Conservation (phyloP, 805 yeast species). For the Isabelozyma rhagii region DNA sequence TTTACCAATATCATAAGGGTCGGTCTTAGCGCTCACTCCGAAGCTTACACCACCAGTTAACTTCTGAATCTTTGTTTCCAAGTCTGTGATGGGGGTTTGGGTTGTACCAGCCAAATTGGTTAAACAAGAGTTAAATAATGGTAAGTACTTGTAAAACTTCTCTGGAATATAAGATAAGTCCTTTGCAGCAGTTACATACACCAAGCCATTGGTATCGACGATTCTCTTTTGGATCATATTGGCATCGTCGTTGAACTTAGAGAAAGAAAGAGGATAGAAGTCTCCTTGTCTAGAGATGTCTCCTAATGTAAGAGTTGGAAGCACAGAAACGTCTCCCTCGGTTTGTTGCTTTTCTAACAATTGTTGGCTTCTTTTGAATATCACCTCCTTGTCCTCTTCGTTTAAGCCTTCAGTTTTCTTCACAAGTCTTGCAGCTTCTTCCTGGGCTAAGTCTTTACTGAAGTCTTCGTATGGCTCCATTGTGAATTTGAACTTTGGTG, state of each 20-base stretch:
- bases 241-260: constrained; percentile 23
- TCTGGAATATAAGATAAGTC: constrained; percentile 57
- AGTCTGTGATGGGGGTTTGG: constrained; percentile 63
- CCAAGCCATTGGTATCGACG: constrained; percentile 77
- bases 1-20: constrained; percentile 46
- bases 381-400: constrained; percentile 53
- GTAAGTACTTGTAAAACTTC: constrained; percentile 64
- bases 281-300: constrained; percentile 69
- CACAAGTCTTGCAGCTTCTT: constrained; percentile 56
- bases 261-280: constrained; percentile 22
- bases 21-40: constrained; percentile 52
- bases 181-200: constrained; percentile 70
- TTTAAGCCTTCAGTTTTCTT: constrained; percentile 41
- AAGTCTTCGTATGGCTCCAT: constrained; percentile 70
- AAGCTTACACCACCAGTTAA: constrained; percentile 83
- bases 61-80: constrained; percentile 81
- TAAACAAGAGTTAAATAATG: constrained; percentile 74
- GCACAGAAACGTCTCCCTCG: constrained; percentile 68
- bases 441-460: constrained; percentile 46
- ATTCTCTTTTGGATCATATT: constrained; percentile 44
- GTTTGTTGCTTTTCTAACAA: constrained; percentile 63
- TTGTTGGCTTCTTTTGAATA: constrained; percentile 57
- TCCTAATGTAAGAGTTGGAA: constrained; percentile 71
- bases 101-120: constrained; percentile 83
- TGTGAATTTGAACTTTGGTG: constrained; percentile 64